Base-by-base conservation (phyloP, 306 rosid genomes). In the Quercus gilva region DNA sequence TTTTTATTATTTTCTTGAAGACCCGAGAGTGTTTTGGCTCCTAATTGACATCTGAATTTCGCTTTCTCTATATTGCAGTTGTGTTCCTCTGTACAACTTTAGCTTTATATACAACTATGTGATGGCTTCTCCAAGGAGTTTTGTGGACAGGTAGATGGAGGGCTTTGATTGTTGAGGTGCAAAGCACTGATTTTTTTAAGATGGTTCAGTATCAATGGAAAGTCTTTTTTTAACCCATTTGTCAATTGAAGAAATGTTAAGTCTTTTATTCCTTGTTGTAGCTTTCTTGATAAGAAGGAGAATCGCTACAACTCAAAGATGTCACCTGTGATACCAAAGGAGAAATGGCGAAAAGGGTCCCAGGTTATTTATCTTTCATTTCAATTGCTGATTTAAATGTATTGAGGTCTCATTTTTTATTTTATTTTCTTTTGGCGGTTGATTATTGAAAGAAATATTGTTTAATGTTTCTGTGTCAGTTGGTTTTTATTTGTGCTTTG, bases 261-360 rank as follows among this genome's bases (percentile, higher is more conserved):
- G 60, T 77, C 63, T 53, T 75, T 80, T 69, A 79, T 78, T 83
- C 76, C 60, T 70, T 80, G 9, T 79, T 86, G 87, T 86, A 95
- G 99, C 86, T 95, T 95, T 91, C 94, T 91, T 78, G 98, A 95
- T 85, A 92, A 72, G 37, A 95, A 90, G 82, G 98, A 87, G 85
- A 98, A 93, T 71, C 98, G 99, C 85, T 90, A 95, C 90, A 93
- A 90, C 80, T 91, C 96, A 17, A 93, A 85, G 81, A 95, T 95
- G 99, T 91, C 99, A 52, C 93, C 94, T 60, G 81, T 80, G 78
- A 90, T 95, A 84, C 93, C 96, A 23, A 90, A 91, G 87, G 85
- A 76, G 76, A 95, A 87, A 82, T 95, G 99, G 99, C 92, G 98
- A 67, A 95, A 95, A 89, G 99, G 97, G 76, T 95, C 99, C 28